A percentile compares a stretch with the other conserved stretches of the same genome.
phyloP scores from a whole-genome alignment of 805 yeast species.

The Phaffomyces opuntiae region DNA sequence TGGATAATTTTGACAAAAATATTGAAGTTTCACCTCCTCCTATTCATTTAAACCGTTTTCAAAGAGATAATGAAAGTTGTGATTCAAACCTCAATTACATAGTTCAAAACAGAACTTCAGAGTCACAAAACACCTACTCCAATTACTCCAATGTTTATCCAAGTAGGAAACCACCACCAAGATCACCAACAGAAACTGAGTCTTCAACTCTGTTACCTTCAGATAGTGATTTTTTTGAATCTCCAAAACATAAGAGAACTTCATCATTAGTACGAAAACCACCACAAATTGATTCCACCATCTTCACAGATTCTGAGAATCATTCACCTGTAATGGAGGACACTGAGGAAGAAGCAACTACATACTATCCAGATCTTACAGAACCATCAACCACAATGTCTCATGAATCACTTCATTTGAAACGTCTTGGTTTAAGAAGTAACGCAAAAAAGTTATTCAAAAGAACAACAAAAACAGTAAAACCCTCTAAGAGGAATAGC shows the following conservation, averaged over 20 bases:
- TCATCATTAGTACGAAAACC: slow-evolving; percentile 20
- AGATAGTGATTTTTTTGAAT: not conserved
- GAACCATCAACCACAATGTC: slow-evolving; percentile 1
- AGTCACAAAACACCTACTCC: not conserved
- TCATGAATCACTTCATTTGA: slow-evolving; percentile 2
- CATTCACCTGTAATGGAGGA: slow-evolving; percentile 1
- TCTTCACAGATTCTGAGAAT: slow-evolving; percentile 4
- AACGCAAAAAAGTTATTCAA: slow-evolving; percentile 8
- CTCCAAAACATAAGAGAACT: slow-evolving; percentile 6
- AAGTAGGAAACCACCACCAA: slow-evolving; percentile 21
- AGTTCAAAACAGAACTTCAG: no score
- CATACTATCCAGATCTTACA: slow-evolving; percentile 14
- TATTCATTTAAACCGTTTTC: no score
- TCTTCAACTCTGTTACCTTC: not conserved
- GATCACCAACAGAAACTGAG: slow-evolving; percentile 8
- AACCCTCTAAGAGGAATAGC: not conserved
- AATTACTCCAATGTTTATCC: not conserved
- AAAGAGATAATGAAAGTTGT: no score
- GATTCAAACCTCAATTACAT: no score
- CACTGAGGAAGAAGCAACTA: slow-evolving; percentile 14
- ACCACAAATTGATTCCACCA: slow-evolving; percentile 6
- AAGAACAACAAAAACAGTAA: slow-evolving; percentile 14
- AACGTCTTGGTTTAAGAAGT: slow-evolving; percentile 6
- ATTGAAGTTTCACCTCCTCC: no score
- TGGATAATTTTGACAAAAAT: no score